Conservation (phyloP, 306 rosid genomes). For the Malus fusca region DNA sequence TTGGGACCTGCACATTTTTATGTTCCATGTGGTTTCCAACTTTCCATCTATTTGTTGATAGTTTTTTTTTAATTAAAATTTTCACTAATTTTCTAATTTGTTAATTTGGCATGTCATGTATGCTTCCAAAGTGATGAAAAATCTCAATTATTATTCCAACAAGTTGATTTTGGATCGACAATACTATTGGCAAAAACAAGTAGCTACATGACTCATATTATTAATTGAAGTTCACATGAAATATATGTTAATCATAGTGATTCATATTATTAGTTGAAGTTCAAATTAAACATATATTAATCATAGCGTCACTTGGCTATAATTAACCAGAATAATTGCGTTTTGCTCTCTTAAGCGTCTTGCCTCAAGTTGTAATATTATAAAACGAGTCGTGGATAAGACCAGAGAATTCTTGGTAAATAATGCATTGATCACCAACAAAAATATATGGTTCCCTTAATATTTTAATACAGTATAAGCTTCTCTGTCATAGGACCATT, state of each 20-base stretch:
- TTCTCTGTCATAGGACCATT: background rate
- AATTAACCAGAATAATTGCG: too few relatives aligned
- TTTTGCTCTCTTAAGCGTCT: background rate
- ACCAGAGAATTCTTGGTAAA: background rate
- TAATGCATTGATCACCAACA: background rate
- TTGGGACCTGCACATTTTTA: background rate
- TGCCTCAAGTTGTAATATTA: conserved; percentile 2
- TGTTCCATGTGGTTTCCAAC: background rate
- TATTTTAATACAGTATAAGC: background rate
- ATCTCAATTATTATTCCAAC: too few relatives aligned
- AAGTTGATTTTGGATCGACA: too few relatives aligned
- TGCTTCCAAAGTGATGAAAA: background rate
- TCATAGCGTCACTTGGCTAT: background rate
- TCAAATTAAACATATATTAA: background rate
- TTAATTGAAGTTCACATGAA: too few relatives aligned
- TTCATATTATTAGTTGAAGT: background rate
- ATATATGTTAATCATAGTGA: background rate
- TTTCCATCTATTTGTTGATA: background rate
- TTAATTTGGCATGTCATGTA: background rate
- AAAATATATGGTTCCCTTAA: background rate
- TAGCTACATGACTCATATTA: background rate
- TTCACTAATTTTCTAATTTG: background rate
- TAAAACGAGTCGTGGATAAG: background rate
- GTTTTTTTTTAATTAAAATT: background rate
- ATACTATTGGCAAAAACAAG: background rate